phyloP scores from a whole-genome alignment of 345 rosid genomes.

The Alliaria petiolata region DNA sequence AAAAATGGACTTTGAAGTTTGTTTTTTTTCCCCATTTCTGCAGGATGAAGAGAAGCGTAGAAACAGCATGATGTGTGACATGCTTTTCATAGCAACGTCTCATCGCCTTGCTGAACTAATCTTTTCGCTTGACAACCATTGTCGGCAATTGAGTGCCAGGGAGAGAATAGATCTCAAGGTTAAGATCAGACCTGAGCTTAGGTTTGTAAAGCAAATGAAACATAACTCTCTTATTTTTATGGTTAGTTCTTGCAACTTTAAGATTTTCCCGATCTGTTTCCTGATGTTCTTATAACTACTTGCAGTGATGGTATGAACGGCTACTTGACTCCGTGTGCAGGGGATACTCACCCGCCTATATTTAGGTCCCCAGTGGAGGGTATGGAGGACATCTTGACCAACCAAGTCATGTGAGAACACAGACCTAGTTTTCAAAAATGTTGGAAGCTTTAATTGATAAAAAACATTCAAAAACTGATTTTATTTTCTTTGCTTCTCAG shows the following conservation, averaged over 20 bases:
- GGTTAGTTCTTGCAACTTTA: not conserved
- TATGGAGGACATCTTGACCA: constrained; percentile 90
- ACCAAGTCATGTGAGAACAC: constrained; percentile 83
- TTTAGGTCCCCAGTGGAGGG: constrained; percentile 77
- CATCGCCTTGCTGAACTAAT: constrained; percentile 84
- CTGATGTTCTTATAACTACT: constrained; percentile 45
- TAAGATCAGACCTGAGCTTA: constrained; percentile 62
- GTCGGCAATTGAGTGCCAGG: constrained; percentile 53
- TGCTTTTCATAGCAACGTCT: constrained; percentile 80
- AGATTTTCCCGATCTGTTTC: not conserved
- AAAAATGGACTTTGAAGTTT: not conserved
- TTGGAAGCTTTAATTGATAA: not conserved
- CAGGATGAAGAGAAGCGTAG: constrained; percentile 89
- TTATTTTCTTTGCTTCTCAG: constrained; percentile 38
- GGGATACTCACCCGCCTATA: constrained; percentile 85
- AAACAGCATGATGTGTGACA: constrained; percentile 79
- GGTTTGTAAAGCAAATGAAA: constrained; percentile 46
- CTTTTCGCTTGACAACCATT: constrained; percentile 67
- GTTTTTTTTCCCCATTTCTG: not conserved
- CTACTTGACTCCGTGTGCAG: constrained; percentile 79
- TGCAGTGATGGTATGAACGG: constrained; percentile 99
- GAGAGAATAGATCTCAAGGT: constrained; percentile 59
- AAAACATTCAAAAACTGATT: not conserved
- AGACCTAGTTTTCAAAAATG: not conserved
- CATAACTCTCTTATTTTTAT: not conserved